These are phyloP conservation scores for Aspergillus puulaauensis DNA, from an alignment of 2,329 filamentous ascomycete species.

Conservation along the genomic window DNA sequence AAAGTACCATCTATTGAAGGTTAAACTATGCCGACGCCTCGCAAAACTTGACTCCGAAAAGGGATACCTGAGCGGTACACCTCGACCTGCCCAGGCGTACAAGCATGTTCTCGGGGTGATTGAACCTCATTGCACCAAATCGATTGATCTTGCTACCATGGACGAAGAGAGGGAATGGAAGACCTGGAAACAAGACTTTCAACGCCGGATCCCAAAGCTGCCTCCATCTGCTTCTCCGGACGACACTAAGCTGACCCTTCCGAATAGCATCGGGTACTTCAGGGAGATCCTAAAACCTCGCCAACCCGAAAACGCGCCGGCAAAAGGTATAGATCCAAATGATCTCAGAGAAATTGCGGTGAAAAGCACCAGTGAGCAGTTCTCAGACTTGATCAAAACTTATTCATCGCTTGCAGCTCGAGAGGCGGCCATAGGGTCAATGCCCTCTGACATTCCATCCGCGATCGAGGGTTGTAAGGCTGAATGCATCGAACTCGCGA, in stretches of 20 bases:
- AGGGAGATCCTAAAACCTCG: conserved; percentile 11
- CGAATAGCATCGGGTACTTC: conserved; percentile 42
- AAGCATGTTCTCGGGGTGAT: conserved; percentile 13
- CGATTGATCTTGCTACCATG: conserved; percentile 28
- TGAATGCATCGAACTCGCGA: conserved; percentile 24
- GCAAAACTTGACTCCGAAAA: conserved; percentile 55
- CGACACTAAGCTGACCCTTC: conserved; percentile 40
- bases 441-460: neutral
- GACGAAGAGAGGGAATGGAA: conserved; percentile 42
- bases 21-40: conserved; percentile 59
- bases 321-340: neutral
- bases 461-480: neutral
- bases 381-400: conserved; percentile 3
- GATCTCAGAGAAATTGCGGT: neutral
- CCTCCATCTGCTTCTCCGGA: conserved; percentile 33
- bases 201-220: conserved; percentile 45
- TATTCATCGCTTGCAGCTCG: conserved; percentile 16
- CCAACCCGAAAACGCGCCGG: neutral
- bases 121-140: conserved; percentile 25
- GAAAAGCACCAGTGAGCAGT: conserved; percentile 12
- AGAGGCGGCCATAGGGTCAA: conserved; percentile 9
- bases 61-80: neutral
- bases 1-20: conserved; percentile 40
- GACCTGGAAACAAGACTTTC: conserved; percentile 37
- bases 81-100: conserved; percentile 19